Evolutionary conservation across 2,329 filamentous ascomycete species (phyloP).

Genomic region (Aspergillus jensenii): DNA sequence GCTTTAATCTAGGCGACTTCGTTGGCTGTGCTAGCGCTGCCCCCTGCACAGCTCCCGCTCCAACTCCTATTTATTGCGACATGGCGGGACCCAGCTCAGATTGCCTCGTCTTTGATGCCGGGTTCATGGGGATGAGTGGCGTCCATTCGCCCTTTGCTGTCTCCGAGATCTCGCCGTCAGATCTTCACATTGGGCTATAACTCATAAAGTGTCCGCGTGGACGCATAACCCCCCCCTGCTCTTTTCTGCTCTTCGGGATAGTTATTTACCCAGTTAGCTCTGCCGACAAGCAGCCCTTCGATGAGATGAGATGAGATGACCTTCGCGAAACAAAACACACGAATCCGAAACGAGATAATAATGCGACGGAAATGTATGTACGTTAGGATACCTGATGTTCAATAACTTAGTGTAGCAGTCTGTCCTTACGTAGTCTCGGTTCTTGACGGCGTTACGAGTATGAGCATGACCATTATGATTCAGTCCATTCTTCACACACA

Average conservation of each 20-base stretch:
- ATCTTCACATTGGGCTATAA: conserved; percentile 22
- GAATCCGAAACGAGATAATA: neutral
- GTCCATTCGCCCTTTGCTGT: conserved; percentile 15
- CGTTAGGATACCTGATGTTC: neutral
- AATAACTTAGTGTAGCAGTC: neutral
- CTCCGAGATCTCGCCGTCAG: conserved; percentile 16
- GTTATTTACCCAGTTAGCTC: neutral
- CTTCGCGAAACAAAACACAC: no score
- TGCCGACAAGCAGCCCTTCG: neutral
- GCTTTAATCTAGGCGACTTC: conserved; percentile 25
- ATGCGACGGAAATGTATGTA: neutral
- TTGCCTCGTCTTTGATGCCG: conserved; percentile 20
- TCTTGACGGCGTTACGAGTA: neutral
- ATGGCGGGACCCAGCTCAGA: conserved; percentile 21
- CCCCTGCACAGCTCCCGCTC: conserved; percentile 18
- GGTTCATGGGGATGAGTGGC: conserved; percentile 20
- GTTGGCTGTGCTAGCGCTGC: conserved; percentile 28
- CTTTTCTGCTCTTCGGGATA: neutral
- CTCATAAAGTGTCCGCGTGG: neutral
- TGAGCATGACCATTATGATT: neutral
- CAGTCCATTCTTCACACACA: neutral
- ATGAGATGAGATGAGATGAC: neutral
- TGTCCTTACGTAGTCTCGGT: neutral
- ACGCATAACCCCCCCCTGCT: neutral
- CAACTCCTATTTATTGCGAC: conserved; percentile 27